These are phyloP conservation scores for Populus alba DNA, from an alignment of 345 rosid species.

Conservation along the genomic window DNA sequence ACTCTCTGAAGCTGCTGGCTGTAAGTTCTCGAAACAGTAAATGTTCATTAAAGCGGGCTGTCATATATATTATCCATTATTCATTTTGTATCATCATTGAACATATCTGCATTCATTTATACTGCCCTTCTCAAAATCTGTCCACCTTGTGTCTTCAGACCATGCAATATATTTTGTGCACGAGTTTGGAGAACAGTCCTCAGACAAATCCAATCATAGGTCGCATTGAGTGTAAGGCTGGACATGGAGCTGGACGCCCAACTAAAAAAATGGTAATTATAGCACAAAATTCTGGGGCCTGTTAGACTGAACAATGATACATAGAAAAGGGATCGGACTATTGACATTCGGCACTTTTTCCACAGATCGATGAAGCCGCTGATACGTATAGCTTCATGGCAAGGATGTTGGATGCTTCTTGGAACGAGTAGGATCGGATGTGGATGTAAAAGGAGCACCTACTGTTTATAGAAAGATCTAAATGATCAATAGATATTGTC, in stretches of 20 bases:
- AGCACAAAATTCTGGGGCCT: not conserved
- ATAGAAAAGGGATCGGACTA: not conserved
- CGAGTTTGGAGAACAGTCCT: constrained; percentile 70
- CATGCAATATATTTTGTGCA: constrained; percentile 68
- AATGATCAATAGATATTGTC: too few relatives aligned
- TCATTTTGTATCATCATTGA: too few relatives aligned
- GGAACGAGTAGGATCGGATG: constrained; percentile 48
- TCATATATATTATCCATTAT: not conserved
- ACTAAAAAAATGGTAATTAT: constrained; percentile 67
- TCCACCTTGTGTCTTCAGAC: constrained; percentile 43
- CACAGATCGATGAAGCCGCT: constrained; percentile 81
- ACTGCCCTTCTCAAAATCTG: not conserved
- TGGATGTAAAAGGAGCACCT: not conserved
- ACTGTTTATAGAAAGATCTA: not conserved
- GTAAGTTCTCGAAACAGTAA: constrained; percentile 37
- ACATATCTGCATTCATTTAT: not conserved
- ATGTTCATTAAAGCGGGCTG: not conserved
- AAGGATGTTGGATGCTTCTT: constrained; percentile 60
- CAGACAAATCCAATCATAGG: constrained; percentile 86
- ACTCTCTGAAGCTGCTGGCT: constrained; percentile 78
- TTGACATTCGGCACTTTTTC: not conserved
- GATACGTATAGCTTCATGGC: constrained; percentile 87
- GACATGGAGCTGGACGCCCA: constrained; percentile 93
- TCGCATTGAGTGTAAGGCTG: constrained; percentile 86
- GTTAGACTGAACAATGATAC: not conserved